Evolutionary conservation across 1,139 yeast species (phyloP).

Genomic region (Pneumocystis carinii): DNA sequence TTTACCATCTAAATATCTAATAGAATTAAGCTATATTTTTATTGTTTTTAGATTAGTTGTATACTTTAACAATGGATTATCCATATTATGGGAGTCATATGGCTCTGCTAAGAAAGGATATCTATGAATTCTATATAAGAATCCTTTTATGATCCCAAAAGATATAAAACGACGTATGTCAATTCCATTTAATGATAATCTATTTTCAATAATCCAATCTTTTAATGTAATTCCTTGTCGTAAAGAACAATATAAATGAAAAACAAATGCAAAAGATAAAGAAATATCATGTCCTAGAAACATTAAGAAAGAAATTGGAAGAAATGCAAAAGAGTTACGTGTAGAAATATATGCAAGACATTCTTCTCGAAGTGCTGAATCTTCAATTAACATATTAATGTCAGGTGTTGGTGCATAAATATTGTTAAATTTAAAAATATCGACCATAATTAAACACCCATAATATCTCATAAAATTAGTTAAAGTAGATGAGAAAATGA

Average conservation of each 20-base stretch:
- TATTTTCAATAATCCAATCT: conserved; percentile 67
- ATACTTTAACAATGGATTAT: background rate
- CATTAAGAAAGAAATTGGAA: background rate
- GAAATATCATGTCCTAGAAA: background rate
- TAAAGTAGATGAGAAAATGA: background rate
- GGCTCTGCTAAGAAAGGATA: conserved; percentile 42
- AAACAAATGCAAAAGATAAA: conserved; percentile 34
- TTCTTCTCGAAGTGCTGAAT: conserved; percentile 56
- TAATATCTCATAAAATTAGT: conserved; percentile 35
- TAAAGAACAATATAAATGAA: conserved; percentile 60
- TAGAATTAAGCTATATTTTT: background rate
- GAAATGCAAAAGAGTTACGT: background rate
- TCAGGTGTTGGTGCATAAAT: conserved; percentile 80
- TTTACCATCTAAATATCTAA: background rate
- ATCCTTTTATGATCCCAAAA: conserved; percentile 70
- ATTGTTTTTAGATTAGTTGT: background rate
- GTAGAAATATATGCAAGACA: conserved; percentile 61
- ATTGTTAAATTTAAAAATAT: conserved; percentile 77
- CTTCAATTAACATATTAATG: conserved; percentile 50
- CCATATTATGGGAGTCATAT: background rate
- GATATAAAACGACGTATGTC: conserved; percentile 74
- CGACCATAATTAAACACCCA: conserved; percentile 66
- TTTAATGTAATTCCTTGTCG: conserved; percentile 64
- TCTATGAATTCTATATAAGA: conserved; percentile 66
- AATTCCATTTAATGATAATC: conserved; percentile 41